Percentiles rank a stretch among this genome's conserved stretches.
Evolutionary conservation across 805 yeast species (phyloP).

Genomic region (Dipodascopsis tothii): DNA sequence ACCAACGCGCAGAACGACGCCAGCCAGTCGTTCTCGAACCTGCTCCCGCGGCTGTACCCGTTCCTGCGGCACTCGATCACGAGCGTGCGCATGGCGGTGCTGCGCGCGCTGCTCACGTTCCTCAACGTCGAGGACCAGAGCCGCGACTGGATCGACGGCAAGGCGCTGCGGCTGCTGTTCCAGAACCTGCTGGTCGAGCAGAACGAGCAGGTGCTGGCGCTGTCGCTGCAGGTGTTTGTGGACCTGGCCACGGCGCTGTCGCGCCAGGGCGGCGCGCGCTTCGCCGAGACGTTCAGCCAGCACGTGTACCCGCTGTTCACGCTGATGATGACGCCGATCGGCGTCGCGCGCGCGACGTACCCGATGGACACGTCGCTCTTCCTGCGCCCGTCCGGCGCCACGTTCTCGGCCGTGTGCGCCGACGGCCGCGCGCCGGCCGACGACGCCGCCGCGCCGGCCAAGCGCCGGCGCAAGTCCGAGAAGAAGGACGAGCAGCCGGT

Average conservation of each 20-base stretch:
- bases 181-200: conserved; percentile 89
- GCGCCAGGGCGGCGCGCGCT: conserved; percentile 13
- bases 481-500: conserved; percentile 6
- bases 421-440: not conserved
- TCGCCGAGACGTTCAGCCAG: conserved; percentile 47
- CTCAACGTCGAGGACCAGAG: conserved; percentile 39
- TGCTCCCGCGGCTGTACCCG: conserved; percentile 89
- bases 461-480: conserved; percentile 17
- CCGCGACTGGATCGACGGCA: conserved; percentile 71
- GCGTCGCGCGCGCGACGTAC: conserved; percentile 81
- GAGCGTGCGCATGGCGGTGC: conserved; percentile 81
- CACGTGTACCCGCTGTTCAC: conserved; percentile 53
- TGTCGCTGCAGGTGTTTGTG: conserved; percentile 15
- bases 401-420: conserved; percentile 24
- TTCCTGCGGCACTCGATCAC: conserved; percentile 89
- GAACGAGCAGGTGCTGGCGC: conserved; percentile 37
- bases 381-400: conserved; percentile 69
- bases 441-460: conserved; percentile 3
- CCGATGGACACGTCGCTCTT: conserved; percentile 70
- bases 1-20: conserved; percentile 45
- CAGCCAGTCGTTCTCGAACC: conserved; percentile 50
- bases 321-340: conserved; percentile 85
- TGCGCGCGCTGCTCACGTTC: conserved; percentile 73
- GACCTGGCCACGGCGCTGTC: conserved; percentile 8
- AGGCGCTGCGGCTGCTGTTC: conserved; percentile 63